These are phyloP conservation scores for Kwoniella dejecticola DNA, from an alignment of 768 basidiomycete species.

Conservation along the genomic window DNA sequence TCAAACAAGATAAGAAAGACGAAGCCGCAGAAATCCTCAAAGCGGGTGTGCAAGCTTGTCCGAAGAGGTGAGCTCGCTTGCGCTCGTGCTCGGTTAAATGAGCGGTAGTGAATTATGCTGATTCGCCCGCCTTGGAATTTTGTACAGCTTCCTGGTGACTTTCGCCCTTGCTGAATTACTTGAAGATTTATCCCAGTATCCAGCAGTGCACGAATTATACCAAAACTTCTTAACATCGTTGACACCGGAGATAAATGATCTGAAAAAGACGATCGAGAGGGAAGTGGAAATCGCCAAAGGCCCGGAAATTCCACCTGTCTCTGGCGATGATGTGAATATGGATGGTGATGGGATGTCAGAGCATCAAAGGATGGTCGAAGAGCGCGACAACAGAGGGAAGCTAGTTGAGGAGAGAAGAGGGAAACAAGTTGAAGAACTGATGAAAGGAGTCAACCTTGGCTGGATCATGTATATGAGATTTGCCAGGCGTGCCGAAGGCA, in stretches of 20 bases:
- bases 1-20: constrained; percentile 71
- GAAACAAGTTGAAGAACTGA: constrained; percentile 60
- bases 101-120: too few relatives aligned
- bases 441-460: constrained; percentile 71
- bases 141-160: constrained; percentile 77
- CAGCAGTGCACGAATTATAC: constrained; percentile 72
- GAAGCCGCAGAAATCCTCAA: constrained; percentile 80
- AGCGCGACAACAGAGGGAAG: constrained; percentile 49
- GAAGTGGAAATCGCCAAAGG: constrained; percentile 59
- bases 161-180: constrained; percentile 80
- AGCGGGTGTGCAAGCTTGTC: constrained; percentile 84
- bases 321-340: constrained; percentile 39
- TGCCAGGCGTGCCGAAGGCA: constrained; percentile 79
- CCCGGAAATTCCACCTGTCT: constrained; percentile 42
- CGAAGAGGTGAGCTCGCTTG: constrained; percentile 63
- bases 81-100: too few relatives aligned
- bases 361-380: constrained; percentile 52
- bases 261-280: constrained; percentile 42
- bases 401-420: constrained; percentile 44
- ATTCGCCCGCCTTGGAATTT: not conserved
- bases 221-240: constrained; percentile 72
- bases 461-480: constrained; percentile 89
- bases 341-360: constrained; percentile 55
- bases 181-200: constrained; percentile 66
- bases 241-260: constrained; percentile 54